A percentile compares a stretch with the other conserved stretches of the same genome.
phyloP scores from a whole-genome alignment of 768 basidiomycete species.

The Polyporus arcularius region DNA sequence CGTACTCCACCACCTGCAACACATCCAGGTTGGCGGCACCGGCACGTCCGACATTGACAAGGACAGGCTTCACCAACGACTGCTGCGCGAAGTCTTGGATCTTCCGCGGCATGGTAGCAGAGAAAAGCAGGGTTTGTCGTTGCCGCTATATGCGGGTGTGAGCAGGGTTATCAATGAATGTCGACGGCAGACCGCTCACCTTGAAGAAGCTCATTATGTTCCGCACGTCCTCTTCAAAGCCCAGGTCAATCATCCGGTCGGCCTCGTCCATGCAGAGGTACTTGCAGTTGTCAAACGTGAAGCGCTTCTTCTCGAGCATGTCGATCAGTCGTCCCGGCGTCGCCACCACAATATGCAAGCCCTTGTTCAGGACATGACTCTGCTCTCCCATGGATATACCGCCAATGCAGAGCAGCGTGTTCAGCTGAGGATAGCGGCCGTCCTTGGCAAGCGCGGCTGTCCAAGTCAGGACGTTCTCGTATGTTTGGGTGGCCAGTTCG shows the following conservation, averaged over 20 bases:
- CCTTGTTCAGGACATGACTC: slow-evolving; percentile 85
- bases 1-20: slow-evolving; percentile 95
- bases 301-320: slow-evolving; percentile 94
- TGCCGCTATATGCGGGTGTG: slow-evolving; percentile 62
- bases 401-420: slow-evolving; percentile 91
- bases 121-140: slow-evolving; percentile 95
- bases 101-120: slow-evolving; percentile 98
- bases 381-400: slow-evolving; percentile 99
- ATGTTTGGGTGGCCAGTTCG: slow-evolving; percentile 95
- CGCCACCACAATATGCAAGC: slow-evolving; percentile 93
- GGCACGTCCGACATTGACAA: slow-evolving; percentile 97
- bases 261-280: slow-evolving; percentile 99
- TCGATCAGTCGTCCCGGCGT: slow-evolving; percentile 97
- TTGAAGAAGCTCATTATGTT: slow-evolving; percentile 99
- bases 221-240: slow-evolving; percentile 97
- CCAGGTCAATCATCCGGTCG: slow-evolving; percentile 98
- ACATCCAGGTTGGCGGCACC: slow-evolving; percentile 98
- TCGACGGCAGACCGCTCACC: slow-evolving; percentile 43
- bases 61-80: slow-evolving; percentile 89
- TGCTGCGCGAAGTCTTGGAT: slow-evolving; percentile 99
- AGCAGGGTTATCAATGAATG: not conserved
- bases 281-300: slow-evolving; percentile 93
- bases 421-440: slow-evolving; percentile 80
- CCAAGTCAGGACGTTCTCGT: slow-evolving; percentile 91
- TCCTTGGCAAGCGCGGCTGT: slow-evolving; percentile 78